These are phyloP conservation scores for Chenopodium suecicum DNA, from an alignment of 148 eudicot species.

Conservation along the genomic window DNA sequence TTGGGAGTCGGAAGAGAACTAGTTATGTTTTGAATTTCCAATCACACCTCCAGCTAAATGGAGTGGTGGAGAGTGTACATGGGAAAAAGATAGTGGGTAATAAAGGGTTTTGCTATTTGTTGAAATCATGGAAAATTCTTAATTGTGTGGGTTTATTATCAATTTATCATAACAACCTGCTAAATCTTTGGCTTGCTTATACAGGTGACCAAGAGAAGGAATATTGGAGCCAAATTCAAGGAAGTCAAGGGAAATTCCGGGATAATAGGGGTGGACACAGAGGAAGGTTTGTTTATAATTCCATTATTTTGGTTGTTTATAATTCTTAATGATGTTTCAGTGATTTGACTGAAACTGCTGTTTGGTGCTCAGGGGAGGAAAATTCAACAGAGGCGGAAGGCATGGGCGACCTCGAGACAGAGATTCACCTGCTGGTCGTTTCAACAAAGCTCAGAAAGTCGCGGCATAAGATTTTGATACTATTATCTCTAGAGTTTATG, in stretches of 20 bases:
- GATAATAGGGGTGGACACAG: slow-evolving; percentile 35
- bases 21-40: no score
- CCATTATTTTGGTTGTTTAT: background rate
- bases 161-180: background rate
- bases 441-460: slow-evolving; percentile 60
- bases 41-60: no score
- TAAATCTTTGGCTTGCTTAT: slow-evolving; percentile 5
- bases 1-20: no score
- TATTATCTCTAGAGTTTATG: background rate
- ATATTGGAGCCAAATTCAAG: slow-evolving; percentile 70
- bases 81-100: no score
- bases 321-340: background rate
- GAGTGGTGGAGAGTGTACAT: no score
- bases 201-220: slow-evolving; percentile 87
- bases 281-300: slow-evolving; percentile 48
- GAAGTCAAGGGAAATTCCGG: slow-evolving; percentile 41
- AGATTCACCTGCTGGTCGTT: slow-evolving; percentile 46
- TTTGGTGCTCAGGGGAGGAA: slow-evolving; percentile 64
- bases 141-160: background rate
- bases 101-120: background rate
- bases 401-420: slow-evolving; percentile 57
- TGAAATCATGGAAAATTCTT: background rate
- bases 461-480: slow-evolving; percentile 27
- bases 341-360: slow-evolving; percentile 12
- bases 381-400: slow-evolving; percentile 51